Percentiles rank a stretch among this genome's conserved stretches.
These are phyloP conservation scores for Centaurea solstitialis DNA, from an alignment of 129 eudicot genomes.

Conservation along the genomic window DNA sequence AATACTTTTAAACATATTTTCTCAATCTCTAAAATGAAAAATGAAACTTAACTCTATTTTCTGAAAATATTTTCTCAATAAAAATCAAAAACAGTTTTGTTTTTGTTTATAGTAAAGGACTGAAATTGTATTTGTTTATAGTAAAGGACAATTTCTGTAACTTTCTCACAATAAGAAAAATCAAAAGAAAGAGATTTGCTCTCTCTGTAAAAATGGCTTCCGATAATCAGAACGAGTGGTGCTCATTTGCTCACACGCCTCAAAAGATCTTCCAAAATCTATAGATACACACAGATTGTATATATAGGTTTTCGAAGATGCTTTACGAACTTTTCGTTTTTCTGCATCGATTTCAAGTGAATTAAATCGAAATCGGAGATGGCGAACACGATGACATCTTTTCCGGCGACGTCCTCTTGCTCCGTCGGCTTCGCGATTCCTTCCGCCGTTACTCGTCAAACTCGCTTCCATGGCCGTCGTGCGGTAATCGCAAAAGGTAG, in stretches of 20 bases:
- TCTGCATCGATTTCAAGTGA: slow-evolving; percentile 10
- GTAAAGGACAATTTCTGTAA: neutral
- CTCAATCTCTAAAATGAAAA: too few species aligned
- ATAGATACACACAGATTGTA: slow-evolving; percentile 8
- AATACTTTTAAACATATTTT: too few species aligned
- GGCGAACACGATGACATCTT: neutral
- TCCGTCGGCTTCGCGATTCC: neutral
- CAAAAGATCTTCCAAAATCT: neutral
- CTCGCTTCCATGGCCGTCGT: neutral
- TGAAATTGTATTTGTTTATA: neutral
- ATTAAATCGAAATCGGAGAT: slow-evolving; percentile 6
- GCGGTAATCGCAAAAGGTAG: neutral
- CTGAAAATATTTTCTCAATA: too few species aligned
- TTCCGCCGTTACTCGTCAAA: neutral
- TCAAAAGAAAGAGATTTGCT: neutral
- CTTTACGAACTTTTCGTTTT: neutral
- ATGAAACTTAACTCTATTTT: too few species aligned
- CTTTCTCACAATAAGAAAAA: neutral
- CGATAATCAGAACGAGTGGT: slow-evolving; percentile 20
- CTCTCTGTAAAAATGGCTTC: neutral
- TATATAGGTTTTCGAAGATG: slow-evolving; percentile 17
- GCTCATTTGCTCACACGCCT: neutral
- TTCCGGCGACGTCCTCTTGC: slow-evolving; percentile 20
- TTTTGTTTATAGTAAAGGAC: too few species aligned
- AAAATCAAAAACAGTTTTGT: too few species aligned